Evolutionary conservation across 371 early-diverging fungal species (phyloP).

Genomic region (Apophysomyces trapeziformis): DNA sequence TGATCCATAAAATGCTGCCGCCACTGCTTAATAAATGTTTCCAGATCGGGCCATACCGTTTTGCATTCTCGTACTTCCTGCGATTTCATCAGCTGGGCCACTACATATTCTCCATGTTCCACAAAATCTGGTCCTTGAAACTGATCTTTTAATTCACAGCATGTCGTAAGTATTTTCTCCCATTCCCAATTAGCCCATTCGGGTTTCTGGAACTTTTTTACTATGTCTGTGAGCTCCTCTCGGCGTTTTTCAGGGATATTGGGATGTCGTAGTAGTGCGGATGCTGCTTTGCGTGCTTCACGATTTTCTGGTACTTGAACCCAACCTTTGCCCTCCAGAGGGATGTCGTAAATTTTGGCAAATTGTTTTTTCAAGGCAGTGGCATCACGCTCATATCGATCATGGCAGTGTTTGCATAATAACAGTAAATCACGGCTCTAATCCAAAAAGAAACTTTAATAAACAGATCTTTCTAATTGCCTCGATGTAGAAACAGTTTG

Average conservation of each 20-base stretch:
- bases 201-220: conserved; percentile 27
- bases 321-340: conserved; percentile 63
- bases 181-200: conserved; percentile 17
- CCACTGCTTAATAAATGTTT: conserved; percentile 51
- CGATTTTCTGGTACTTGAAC: conserved; percentile 44
- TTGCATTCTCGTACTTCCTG: conserved; percentile 19
- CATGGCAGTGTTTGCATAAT: conserved; percentile 57
- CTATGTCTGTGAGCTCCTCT: conserved; percentile 25
- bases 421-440: conserved; percentile 59
- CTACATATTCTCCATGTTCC: conserved; percentile 56
- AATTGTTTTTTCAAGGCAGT: conserved; percentile 42
- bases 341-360: conserved; percentile 43
- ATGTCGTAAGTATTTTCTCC: conserved; percentile 29
- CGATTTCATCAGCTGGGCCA: conserved; percentile 31
- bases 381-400: conserved; percentile 56
- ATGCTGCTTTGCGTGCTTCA: conserved; percentile 50
- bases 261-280: conserved; percentile 40
- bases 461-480: too few relatives aligned
- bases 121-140: conserved; percentile 52
- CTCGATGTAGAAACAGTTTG: not conserved
- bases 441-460: not conserved
- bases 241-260: conserved; percentile 48
- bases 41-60: conserved; percentile 37
- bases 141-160: conserved; percentile 41
- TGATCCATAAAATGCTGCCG: conserved; percentile 59